Percentiles rank a stretch among this genome's conserved stretches.
phyloP scores from a whole-genome alignment of 768 basidiomycete genomes.

The Mycena belliarum region DNA sequence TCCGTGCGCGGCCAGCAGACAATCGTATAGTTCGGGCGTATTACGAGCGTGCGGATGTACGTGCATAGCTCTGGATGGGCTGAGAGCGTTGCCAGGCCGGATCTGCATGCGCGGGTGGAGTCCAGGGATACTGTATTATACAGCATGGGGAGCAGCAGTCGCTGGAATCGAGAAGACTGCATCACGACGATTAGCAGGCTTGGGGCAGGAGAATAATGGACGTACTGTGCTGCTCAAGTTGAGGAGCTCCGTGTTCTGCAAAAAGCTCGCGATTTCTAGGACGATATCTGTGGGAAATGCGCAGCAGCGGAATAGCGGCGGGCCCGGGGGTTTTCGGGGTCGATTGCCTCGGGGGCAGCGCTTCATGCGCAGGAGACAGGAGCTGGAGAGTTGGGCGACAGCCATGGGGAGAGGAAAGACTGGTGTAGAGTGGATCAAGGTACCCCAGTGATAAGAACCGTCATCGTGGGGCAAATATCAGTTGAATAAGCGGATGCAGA shows the following conservation, averaged over 20 bases:
- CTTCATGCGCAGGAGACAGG: neutral
- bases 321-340: no score
- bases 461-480: neutral
- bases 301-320: neutral
- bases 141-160: constrained; percentile 1
- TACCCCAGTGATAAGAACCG: neutral
- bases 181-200: neutral
- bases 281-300: neutral
- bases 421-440: neutral
- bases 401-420: neutral
- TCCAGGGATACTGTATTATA: constrained; percentile 1
- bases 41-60: neutral
- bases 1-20: constrained; percentile 3
- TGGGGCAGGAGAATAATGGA: neutral
- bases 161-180: neutral
- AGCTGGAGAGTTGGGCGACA: neutral
- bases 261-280: neutral
- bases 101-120: constrained; percentile 1
- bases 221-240: neutral
- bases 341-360: neutral
- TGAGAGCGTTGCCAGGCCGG: constrained; percentile 1
- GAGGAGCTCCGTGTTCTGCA: neutral
- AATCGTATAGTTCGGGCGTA: neutral
- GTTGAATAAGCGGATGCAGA: no score
- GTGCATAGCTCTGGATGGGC: neutral